These are phyloP conservation scores for Salix arbutifolia DNA, from an alignment of 345 rosid genomes.

Conservation along the genomic window DNA sequence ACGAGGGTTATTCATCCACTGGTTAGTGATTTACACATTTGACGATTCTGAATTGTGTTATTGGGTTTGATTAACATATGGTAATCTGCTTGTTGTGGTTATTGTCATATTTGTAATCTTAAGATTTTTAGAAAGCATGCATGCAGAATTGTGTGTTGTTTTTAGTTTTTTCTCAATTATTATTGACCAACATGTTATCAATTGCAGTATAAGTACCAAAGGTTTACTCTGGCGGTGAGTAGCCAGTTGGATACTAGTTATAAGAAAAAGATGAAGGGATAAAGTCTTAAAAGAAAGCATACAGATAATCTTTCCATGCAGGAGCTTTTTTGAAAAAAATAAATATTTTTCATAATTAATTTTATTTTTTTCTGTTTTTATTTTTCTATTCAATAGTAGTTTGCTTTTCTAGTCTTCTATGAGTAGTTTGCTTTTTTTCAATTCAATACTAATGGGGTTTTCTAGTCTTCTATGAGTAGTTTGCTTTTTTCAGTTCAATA, in stretches of 20 bases:
- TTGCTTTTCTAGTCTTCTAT: too few relatives aligned
- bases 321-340: too few relatives aligned
- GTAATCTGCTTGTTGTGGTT: neutral
- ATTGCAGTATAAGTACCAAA: neutral
- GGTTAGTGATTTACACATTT: conserved; percentile 38
- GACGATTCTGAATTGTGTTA: neutral
- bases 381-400: too few relatives aligned
- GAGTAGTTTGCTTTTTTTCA: too few relatives aligned
- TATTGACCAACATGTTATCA: neutral
- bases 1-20: conserved; percentile 64
- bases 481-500: too few relatives aligned
- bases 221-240: neutral
- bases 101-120: neutral
- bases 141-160: neutral
- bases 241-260: neutral
- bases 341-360: too few relatives aligned
- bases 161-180: neutral
- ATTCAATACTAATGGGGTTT: too few relatives aligned
- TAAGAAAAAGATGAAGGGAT: neutral
- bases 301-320: too few relatives aligned
- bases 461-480: too few relatives aligned
- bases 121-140: neutral
- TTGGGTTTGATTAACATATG: neutral
- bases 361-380: too few relatives aligned
- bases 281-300: neutral